Evolutionary conservation across 345 rosid species (phyloP).

Genomic region (Gossypium australe): DNA sequence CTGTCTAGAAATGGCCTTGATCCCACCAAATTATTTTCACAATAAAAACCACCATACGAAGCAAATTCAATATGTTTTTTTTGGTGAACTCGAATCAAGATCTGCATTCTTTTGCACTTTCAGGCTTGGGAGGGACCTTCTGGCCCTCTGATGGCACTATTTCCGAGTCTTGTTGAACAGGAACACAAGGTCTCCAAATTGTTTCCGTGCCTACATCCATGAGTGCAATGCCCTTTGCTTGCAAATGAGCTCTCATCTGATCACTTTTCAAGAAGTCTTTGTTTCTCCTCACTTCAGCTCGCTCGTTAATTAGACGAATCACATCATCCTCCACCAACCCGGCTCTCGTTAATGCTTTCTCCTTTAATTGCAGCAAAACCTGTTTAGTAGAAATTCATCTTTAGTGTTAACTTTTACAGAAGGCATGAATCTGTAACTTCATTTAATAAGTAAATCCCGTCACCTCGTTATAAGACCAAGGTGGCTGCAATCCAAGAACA

Average conservation of each 20-base stretch:
- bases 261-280: slow-evolving; percentile 68
- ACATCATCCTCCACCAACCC: slow-evolving; percentile 54
- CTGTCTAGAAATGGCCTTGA: not conserved
- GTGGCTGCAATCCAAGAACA: slow-evolving; percentile 56
- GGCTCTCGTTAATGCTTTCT: slow-evolving; percentile 64
- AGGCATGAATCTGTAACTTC: not conserved
- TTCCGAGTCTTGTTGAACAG: slow-evolving; percentile 22
- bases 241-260: slow-evolving; percentile 57
- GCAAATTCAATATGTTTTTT: not conserved
- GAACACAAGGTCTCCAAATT: slow-evolving; percentile 77
- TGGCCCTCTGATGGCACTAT: slow-evolving; percentile 16
- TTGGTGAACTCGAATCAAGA: not conserved
- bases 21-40: too few species aligned
- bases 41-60: not conserved
- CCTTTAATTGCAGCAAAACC: slow-evolving; percentile 58
- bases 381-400: slow-evolving; percentile 9
- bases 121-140: not conserved
- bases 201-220: slow-evolving; percentile 82
- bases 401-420: not conserved
- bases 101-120: not conserved
- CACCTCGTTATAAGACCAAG: slow-evolving; percentile 51
- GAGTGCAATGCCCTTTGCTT: slow-evolving; percentile 64
- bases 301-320: slow-evolving; percentile 43
- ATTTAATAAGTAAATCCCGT: not conserved
- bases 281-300: slow-evolving; percentile 50